Evolutionary conservation across 257 asterid genomes (phyloP).

Genomic region (Datura wrightii): DNA sequence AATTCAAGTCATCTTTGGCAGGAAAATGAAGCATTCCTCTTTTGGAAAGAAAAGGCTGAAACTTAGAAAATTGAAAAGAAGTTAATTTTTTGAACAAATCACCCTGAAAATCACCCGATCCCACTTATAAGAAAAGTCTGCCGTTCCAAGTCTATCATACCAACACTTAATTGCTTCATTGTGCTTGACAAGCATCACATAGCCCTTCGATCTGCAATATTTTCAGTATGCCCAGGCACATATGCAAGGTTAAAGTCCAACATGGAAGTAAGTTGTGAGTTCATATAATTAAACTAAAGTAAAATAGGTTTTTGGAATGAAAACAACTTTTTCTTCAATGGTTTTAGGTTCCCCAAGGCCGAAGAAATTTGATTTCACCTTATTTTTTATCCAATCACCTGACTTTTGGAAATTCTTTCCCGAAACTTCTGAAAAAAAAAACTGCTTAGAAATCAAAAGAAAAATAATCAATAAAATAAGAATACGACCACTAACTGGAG

Average conservation of each 20-base stretch:
- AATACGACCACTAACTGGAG: neutral
- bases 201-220: neutral
- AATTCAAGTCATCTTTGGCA: neutral
- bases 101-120: neutral
- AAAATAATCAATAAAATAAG: neutral
- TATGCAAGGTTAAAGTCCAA: neutral
- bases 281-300: no score
- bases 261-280: neutral
- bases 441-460: no score
- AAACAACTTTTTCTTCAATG: neutral
- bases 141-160: neutral
- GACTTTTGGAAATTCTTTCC: no score
- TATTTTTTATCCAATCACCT: neutral
- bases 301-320: neutral
- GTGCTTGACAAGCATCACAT: neutral
- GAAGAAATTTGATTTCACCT: neutral
- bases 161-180: constrained; percentile 9
- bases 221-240: neutral
- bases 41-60: neutral
- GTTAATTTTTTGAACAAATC: neutral
- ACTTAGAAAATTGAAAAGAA: neutral
- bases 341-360: neutral
- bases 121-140: neutral
- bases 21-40: neutral
- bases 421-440: no score